Conservation (phyloP, 208 protist species). For the Zelonia costaricensis region DNA sequence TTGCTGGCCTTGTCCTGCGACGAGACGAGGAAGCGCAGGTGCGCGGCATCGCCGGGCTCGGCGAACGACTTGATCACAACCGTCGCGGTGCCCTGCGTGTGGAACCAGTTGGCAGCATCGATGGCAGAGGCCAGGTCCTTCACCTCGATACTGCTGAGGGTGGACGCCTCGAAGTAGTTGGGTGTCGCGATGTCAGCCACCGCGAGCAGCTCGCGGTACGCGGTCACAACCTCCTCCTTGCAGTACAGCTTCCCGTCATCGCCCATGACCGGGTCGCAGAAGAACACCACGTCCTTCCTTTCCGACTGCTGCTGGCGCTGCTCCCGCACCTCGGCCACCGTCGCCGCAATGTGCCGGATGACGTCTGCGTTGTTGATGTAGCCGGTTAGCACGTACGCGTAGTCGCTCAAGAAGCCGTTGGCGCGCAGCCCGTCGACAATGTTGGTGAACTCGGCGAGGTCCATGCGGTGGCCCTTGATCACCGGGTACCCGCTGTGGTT, state of each 20-base stretch:
- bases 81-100: constrained; percentile 55
- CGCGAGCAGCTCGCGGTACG: constrained; percentile 86
- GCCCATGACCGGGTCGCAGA: constrained; percentile 96
- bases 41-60: constrained; percentile 30
- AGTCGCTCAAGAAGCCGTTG: constrained; percentile 82
- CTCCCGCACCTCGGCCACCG: constrained; percentile 65
- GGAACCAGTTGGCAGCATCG: constrained; percentile 79
- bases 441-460: constrained; percentile 67
- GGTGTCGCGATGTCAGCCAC: constrained; percentile 88
- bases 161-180: constrained; percentile 94
- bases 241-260: constrained; percentile 95
- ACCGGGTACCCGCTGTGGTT: constrained; percentile 95
- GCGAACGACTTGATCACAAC: constrained; percentile 91
- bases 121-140: constrained; percentile 55
- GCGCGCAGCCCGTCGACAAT: constrained; percentile 86
- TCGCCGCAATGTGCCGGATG: constrained; percentile 56
- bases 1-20: constrained; percentile 14
- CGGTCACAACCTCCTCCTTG: constrained; percentile 83
- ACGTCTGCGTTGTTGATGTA: constrained; percentile 94
- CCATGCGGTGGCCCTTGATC: constrained; percentile 89
- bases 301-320: constrained; percentile 39
- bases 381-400: constrained; percentile 93
- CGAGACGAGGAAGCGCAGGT: constrained; percentile 70
- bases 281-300: constrained; percentile 45
- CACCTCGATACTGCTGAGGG: constrained; percentile 72